Base-by-base conservation (phyloP, 2,329 filamentous ascomycete species). In the Fusarium falciforme region DNA sequence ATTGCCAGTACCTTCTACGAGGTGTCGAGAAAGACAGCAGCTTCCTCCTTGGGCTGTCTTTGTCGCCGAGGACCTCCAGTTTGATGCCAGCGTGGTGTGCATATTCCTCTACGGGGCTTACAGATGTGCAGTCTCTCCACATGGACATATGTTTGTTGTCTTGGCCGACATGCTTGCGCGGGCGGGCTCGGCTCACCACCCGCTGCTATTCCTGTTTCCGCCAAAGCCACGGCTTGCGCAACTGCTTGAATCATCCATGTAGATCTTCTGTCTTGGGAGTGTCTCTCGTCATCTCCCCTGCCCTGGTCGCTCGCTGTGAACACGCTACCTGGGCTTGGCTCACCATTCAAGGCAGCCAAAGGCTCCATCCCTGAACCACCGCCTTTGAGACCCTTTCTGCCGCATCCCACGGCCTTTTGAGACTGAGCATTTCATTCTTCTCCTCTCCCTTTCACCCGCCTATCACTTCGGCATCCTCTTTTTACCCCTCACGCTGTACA, bases 251-350 rank as follows among this genome's bases (percentile, higher is more conserved):
- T 74, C 65, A 66, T 60, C 61, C 66, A 47, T 61, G 69, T n/a
- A 54, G 72, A 74, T 74, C 70, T 62, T 61, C 25, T 66, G 60
- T 67, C 70, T 58, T 66, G 61, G 72, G 27, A 73, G 36, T 71
- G 72, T 71, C 70, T 75, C 72, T 74, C 72, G 22, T 73, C 70
- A 71, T 68, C 49, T 67, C 61, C 27, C 59, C 68, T 71, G 67
- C 64, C 38, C 58, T 58, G 20, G 31, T 40, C 66, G 61, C 22
- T 61, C 61, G 49, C 31, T 42, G 47, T 64, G 40, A 62, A 40
- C 47, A 47, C 44, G 57, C 61, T 71, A 65, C 36, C 61, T n/a
- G n/a, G 52, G 36, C 65, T 72, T 72, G 70, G 69, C 70, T 72
- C 38, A 12, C 36, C 63, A 35, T 33, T 66, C 64, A 59, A 52